Percentiles rank a stretch among this genome's conserved stretches.
Evolutionary conservation across 306 rosid species (phyloP).

Genomic region (Sechiopsis laciniata): DNA sequence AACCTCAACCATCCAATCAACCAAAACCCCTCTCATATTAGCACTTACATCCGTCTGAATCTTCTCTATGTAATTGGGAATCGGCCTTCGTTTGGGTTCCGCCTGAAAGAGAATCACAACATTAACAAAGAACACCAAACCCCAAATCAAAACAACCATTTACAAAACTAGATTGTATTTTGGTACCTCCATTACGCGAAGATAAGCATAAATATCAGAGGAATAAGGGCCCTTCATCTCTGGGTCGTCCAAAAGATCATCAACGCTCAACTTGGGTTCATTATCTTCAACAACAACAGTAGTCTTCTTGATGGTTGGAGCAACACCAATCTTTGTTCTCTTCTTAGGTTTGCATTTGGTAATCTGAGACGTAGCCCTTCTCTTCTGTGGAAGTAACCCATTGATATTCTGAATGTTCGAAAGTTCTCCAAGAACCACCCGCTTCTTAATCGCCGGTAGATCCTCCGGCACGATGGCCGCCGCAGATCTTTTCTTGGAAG

Average conservation of each 20-base stretch:
- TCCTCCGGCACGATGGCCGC: slow-evolving; percentile 38
- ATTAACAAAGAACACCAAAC: neutral
- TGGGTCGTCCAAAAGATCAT: slow-evolving; percentile 37
- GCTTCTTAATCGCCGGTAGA: slow-evolving; percentile 36
- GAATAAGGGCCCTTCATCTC: slow-evolving; percentile 53
- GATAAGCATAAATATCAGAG: slow-evolving; percentile 63
- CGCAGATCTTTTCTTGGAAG: slow-evolving; percentile 53
- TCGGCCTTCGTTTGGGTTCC: slow-evolving; percentile 58
- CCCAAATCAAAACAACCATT: neutral
- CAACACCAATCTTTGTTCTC: slow-evolving; percentile 3
- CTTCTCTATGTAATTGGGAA: slow-evolving; percentile 47
- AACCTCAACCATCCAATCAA: slow-evolving; percentile 92
- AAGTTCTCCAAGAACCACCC: slow-evolving; percentile 64
- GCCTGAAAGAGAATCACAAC: slow-evolving; percentile 32
- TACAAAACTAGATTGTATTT: neutral
- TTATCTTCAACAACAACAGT: neutral
- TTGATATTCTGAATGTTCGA: slow-evolving; percentile 31
- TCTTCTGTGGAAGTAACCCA: slow-evolving; percentile 9
- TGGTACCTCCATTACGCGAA: slow-evolving; percentile 60
- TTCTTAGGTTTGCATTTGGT: slow-evolving; percentile 21
- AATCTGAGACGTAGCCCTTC: slow-evolving; percentile 17
- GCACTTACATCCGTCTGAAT: slow-evolving; percentile 68
- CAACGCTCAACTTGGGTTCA: neutral
- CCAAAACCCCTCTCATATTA: slow-evolving; percentile 66
- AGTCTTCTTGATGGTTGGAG: neutral